Evolutionary conservation across 2,329 filamentous ascomycete species (phyloP).

Genomic region (Myriosclerotinia curreyana): DNA sequence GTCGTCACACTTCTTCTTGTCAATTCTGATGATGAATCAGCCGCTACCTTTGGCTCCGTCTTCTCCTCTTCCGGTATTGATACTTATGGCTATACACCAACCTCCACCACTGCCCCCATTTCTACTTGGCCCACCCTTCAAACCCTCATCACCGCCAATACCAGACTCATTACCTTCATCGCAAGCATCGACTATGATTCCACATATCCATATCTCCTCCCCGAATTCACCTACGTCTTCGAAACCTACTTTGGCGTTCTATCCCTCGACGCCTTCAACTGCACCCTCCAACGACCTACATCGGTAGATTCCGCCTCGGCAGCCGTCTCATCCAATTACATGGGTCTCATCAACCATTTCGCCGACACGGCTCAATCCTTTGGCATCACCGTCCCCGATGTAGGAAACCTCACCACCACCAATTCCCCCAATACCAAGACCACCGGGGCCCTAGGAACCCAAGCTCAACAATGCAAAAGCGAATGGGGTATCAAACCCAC

Average conservation of each 20-base stretch:
- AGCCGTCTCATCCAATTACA: slow-evolving; percentile 56
- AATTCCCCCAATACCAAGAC: slow-evolving; percentile 53
- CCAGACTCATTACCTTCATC: slow-evolving; percentile 67
- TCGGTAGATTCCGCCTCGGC: slow-evolving; percentile 47
- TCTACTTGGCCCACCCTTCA: slow-evolving; percentile 69
- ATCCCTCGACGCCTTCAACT: slow-evolving; percentile 64
- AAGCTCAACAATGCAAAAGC: slow-evolving; percentile 52
- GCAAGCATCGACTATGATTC: slow-evolving; percentile 49
- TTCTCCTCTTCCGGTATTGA: slow-evolving; percentile 54
- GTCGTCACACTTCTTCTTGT: slow-evolving; percentile 63
- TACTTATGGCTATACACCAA: slow-evolving; percentile 58
- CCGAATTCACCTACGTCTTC: slow-evolving; percentile 66
- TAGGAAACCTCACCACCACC: slow-evolving; percentile 58
- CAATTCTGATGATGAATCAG: slow-evolving; percentile 56
- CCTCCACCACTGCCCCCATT: slow-evolving; percentile 44
- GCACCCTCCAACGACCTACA: slow-evolving; percentile 64
- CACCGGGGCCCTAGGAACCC: slow-evolving; percentile 53
- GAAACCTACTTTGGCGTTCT: slow-evolving; percentile 69
- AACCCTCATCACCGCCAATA: slow-evolving; percentile 61
- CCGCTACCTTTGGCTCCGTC: slow-evolving; percentile 50
- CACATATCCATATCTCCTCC: slow-evolving; percentile 55
- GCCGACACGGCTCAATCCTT: slow-evolving; percentile 56
- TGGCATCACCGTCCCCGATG: slow-evolving; percentile 59
- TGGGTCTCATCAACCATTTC: slow-evolving; percentile 81
- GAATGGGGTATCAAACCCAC: slow-evolving; percentile 64